These are phyloP conservation scores for Calocera viscosa DNA, from an alignment of 768 basidiomycete species.

Conservation along the genomic window DNA sequence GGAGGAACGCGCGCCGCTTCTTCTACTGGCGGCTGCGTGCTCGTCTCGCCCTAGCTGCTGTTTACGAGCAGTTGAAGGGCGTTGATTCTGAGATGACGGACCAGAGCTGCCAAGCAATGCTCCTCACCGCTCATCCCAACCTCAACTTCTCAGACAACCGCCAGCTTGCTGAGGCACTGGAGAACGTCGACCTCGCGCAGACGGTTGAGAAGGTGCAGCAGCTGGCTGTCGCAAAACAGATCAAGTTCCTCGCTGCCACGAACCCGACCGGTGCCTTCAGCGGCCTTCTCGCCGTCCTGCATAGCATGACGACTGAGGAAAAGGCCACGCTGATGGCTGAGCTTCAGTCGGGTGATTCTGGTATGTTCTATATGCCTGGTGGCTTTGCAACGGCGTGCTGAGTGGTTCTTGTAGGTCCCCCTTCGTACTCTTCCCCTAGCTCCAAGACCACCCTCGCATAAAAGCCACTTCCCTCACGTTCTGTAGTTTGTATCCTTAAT, in stretches of 20 bases:
- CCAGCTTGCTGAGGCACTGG: constrained; percentile 50
- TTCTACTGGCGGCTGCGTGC: constrained; percentile 92
- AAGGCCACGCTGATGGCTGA: constrained; percentile 45
- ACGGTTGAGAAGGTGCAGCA: constrained; percentile 53
- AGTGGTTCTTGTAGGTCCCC: background rate
- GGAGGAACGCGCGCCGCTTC: constrained; percentile 78
- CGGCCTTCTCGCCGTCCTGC: constrained; percentile 59
- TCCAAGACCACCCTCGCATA: background rate
- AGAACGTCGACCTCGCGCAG: constrained; percentile 53
- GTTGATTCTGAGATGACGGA: constrained; percentile 59
- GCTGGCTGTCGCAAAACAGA: constrained; percentile 51
- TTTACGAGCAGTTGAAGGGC: constrained; percentile 48
- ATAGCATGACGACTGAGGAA: constrained; percentile 62
- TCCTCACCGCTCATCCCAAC: constrained; percentile 46
- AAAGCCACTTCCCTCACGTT: background rate
- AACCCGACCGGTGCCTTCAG: constrained; percentile 68
- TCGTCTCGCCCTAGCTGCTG: constrained; percentile 56
- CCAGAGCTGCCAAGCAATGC: constrained; percentile 57
- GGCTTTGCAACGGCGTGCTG: background rate
- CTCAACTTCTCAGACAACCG: constrained; percentile 42
- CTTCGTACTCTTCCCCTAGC: background rate
- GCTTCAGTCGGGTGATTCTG: constrained; percentile 33
- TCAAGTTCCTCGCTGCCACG: constrained; percentile 56
- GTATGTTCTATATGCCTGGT: background rate
- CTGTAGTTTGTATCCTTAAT: constrained; percentile 4